Conservation (phyloP, 169 alveolate genomes). For the Besnoitia besnoiti region DNA sequence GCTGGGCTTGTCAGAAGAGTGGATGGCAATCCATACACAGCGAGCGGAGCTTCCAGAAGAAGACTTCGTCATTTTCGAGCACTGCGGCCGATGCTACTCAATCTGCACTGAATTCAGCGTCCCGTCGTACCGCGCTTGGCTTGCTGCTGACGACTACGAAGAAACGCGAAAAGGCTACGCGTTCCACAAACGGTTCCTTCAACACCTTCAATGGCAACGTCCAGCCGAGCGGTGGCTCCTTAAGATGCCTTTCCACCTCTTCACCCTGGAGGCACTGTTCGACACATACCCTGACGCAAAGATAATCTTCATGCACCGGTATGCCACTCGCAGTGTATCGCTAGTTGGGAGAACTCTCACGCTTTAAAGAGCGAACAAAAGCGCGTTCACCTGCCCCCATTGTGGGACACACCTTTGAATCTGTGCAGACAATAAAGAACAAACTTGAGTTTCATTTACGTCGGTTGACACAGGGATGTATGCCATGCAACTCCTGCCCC, state of each 20-base stretch:
- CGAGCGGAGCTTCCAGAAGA: conserved; percentile 71
- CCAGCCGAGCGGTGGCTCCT: conserved; percentile 69
- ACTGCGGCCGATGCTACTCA: conserved; percentile 70
- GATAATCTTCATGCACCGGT: conserved; percentile 70
- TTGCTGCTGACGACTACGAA: conserved; percentile 61
- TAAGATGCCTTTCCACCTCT: conserved; percentile 74
- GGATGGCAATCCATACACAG: conserved; percentile 73
- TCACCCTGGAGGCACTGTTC: conserved; percentile 71
- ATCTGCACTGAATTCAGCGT: conserved; percentile 68
- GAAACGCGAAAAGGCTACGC: conserved; percentile 67
- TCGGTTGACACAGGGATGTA: too few species aligned
- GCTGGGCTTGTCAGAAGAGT: conserved; percentile 67
- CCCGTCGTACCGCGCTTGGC: conserved; percentile 67
- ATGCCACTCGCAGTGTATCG: neutral
- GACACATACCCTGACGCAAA: conserved; percentile 72
- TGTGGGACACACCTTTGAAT: too few species aligned
- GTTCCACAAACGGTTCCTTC: conserved; percentile 72
- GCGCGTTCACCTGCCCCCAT: neutral
- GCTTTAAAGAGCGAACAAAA: neutral
- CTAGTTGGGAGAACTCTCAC: too few species aligned
- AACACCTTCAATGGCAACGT: conserved; percentile 74
- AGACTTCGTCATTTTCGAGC: conserved; percentile 72
- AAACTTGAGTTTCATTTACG: too few species aligned
- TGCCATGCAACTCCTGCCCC: neutral
- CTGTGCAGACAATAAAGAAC: too few species aligned